Evolutionary conservation across 2,329 filamentous ascomycete species (phyloP), one percentile per base, ranked within the genome.

Genomic region (Scedosporium boydii): DNA sequence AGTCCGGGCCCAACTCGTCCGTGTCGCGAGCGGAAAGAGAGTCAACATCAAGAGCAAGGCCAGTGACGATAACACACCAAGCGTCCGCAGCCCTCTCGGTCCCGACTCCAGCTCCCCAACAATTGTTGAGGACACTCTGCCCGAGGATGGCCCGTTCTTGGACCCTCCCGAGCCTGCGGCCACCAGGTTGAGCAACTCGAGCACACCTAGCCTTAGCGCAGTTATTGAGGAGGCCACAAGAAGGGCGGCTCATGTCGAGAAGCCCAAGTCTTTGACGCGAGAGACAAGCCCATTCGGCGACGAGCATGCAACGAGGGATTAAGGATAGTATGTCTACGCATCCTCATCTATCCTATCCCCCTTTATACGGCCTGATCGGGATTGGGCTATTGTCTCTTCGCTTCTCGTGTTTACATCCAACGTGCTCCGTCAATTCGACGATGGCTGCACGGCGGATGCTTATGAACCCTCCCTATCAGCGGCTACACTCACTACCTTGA

Each of bases 1-100:
- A 23, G 80, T 81, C 27, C 80, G 80, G 59, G 83, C 84, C 23
- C 83, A 86, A 68, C 79, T 87, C 42, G 80, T 87, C 58, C 82
- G 83, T 64, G 82, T 87, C 21, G 80, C 80, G 51, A 81, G 75
- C 63, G 75, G 75, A 10, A 70, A 75, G 44, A 84, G 81, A 72
- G 53, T 58, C 51, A 57, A 38, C 16, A 46, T 48, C 57, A 46
- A 56, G n/a, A 27, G 46, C 66, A 68, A 69, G 34, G 67, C 57
- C 68, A 68, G 48, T 64, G 62, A 57, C 58, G 61, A 62, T 14
- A 61, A 60, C 46, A 18, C 51, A 38, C 64, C 65, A n/a, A 58
- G 60, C 26, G 61, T 64, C 42, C 63, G 62, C 16, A 63, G 65
- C 57, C 57, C 65, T 26, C 64, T 67, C n/a, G 60, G 68, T 18